Evolutionary conservation across 305 asterid species (phyloP).

Genomic region (Salvia sclarea): DNA sequence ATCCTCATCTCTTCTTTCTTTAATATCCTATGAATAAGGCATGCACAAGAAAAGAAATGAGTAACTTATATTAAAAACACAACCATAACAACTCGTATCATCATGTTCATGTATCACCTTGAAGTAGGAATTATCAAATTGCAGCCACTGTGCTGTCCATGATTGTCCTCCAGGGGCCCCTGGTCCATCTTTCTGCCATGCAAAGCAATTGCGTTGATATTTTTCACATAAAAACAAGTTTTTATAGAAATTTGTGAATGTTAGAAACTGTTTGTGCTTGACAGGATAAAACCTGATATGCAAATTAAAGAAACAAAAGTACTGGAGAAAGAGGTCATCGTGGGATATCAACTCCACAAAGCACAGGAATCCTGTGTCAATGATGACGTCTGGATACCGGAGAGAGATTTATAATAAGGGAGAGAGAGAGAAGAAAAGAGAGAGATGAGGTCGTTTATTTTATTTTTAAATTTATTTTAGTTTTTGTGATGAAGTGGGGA

Average conservation of each 20-base stretch:
- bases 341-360: conserved; percentile 21
- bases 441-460: too few relatives aligned
- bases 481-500: too few relatives aligned
- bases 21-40: conserved; percentile 63
- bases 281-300: neutral
- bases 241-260: neutral
- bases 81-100: conserved; percentile 9
- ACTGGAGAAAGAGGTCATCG: neutral
- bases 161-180: conserved; percentile 99
- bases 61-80: conserved; percentile 5
- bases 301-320: conserved; percentile 14
- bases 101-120: conserved; percentile 48
- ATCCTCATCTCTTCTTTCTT: conserved; percentile 80
- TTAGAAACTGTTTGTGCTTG: conserved; percentile 13
- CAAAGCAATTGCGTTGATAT: conserved; percentile 22
- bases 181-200: conserved; percentile 91
- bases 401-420: too few relatives aligned
- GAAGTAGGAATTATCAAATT: conserved; percentile 91
- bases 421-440: too few relatives aligned
- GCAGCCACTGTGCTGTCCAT: conserved; percentile 92
- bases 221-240: conserved; percentile 3
- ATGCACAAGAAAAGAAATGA: conserved; percentile 28
- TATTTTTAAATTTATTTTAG: too few relatives aligned
- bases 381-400: too few relatives aligned
- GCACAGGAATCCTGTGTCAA: neutral